phyloP scores from a whole-genome alignment of 306 rosid genomes.

The Abrus pulchellus region DNA sequence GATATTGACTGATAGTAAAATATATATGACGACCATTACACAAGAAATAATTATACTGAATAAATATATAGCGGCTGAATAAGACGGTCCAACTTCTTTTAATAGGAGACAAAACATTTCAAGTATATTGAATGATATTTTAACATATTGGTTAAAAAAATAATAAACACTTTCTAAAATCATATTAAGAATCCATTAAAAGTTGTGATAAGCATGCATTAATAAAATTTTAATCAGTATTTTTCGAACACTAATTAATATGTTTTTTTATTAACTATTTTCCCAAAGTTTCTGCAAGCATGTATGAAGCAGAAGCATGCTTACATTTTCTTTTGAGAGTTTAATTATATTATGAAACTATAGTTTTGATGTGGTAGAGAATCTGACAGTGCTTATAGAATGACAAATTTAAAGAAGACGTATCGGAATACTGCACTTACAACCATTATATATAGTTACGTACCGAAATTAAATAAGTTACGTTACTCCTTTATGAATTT shows the following conservation, averaged over 20 bases:
- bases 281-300: conserved; percentile 3
- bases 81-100: neutral
- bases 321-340: neutral
- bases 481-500: neutral
- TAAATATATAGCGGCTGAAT: neutral
- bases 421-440: conserved; percentile 7
- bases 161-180: neutral
- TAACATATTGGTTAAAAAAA: neutral
- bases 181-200: too few species aligned
- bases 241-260: too few species aligned
- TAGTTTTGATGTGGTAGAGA: neutral
- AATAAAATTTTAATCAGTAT: too few species aligned
- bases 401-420: conserved; percentile 32
- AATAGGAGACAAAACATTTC: neutral
- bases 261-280: neutral
- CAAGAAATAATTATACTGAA: neutral
- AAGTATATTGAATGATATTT: neutral
- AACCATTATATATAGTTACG: conserved; percentile 23
- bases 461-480: neutral
- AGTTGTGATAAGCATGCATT: too few species aligned
- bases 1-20: neutral
- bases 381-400: neutral
- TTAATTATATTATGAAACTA: neutral
- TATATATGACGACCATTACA: too few species aligned
- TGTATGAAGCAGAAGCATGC: conserved; percentile 6